Conservation (phyloP, 345 rosid species). For the Laguncularia racemosa region DNA sequence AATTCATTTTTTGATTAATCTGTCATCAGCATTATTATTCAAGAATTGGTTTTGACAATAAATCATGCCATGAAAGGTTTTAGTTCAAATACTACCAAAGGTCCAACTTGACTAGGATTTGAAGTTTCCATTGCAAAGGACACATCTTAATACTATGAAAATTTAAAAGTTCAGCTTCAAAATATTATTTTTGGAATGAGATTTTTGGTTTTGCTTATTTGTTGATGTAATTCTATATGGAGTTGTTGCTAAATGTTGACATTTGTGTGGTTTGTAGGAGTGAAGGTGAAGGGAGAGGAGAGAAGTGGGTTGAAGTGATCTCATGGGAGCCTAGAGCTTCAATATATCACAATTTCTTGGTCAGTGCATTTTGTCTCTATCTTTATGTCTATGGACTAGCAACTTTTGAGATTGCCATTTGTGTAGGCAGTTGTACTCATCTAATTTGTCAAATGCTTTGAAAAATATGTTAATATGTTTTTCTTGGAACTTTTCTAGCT, state of each 20-base stretch:
- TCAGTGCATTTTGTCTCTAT: conserved; percentile 22
- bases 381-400: not conserved
- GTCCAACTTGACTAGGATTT: too few species aligned
- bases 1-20: too few species aligned
- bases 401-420: not conserved
- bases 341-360: conserved; percentile 82
- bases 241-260: not conserved
- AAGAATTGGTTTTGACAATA: too few species aligned
- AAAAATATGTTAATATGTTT: too few species aligned
- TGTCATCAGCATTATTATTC: too few species aligned
- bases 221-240: conserved; percentile 6
- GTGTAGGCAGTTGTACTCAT: not conserved
- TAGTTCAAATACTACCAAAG: too few species aligned
- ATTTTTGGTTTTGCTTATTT: conserved; percentile 5
- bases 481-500: too few species aligned
- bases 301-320: conserved; percentile 81
- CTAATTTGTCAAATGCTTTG: too few species aligned
- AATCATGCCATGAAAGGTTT: too few species aligned
- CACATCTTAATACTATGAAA: too few species aligned
- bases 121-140: too few species aligned
- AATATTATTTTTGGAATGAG: not conserved
- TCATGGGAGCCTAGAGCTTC: conserved; percentile 92
- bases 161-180: too few species aligned
- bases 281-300: conserved; percentile 40
- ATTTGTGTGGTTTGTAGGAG: conserved; percentile 16